phyloP scores from a whole-genome alignment of 2,329 filamentous ascomycete genomes.

The Ophiostoma sp. region DNA sequence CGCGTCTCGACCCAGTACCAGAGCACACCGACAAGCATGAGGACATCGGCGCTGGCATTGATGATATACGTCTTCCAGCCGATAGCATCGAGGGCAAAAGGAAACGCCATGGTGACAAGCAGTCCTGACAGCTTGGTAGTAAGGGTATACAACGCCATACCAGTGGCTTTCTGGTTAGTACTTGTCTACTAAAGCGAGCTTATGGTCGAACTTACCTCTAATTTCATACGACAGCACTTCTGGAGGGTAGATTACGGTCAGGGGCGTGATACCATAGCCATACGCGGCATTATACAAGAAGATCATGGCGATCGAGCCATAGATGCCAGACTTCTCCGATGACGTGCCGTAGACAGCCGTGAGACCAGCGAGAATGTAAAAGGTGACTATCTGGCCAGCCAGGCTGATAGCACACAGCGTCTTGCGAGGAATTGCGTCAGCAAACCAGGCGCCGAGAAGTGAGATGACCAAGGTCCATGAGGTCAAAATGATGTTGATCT shows the following conservation, averaged over 20 bases:
- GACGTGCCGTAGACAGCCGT: constrained; percentile 17
- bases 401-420: constrained; percentile 19
- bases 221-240: constrained; percentile 21
- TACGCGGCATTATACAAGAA: constrained; percentile 31
- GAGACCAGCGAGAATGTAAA: constrained; percentile 16
- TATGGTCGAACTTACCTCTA: not conserved
- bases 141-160: constrained; percentile 3
- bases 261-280: constrained; percentile 36
- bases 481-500: constrained; percentile 22
- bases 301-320: constrained; percentile 15
- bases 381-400: constrained; percentile 15
- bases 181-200: not conserved
- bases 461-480: constrained; percentile 17
- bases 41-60: constrained; percentile 23
- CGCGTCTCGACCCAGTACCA: constrained; percentile 27
- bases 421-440: constrained; percentile 12
- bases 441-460: constrained; percentile 9
- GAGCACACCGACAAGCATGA: constrained; percentile 29
- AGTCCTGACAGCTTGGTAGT: not conserved
- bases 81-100: constrained; percentile 25
- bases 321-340: constrained; percentile 2
- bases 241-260: constrained; percentile 26
- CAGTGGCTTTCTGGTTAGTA: not conserved
- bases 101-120: constrained; percentile 5
- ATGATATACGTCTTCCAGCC: constrained; percentile 29